phyloP scores from a whole-genome alignment of 2,329 filamentous ascomycete genomes.

The Boeremia lycopersici region DNA sequence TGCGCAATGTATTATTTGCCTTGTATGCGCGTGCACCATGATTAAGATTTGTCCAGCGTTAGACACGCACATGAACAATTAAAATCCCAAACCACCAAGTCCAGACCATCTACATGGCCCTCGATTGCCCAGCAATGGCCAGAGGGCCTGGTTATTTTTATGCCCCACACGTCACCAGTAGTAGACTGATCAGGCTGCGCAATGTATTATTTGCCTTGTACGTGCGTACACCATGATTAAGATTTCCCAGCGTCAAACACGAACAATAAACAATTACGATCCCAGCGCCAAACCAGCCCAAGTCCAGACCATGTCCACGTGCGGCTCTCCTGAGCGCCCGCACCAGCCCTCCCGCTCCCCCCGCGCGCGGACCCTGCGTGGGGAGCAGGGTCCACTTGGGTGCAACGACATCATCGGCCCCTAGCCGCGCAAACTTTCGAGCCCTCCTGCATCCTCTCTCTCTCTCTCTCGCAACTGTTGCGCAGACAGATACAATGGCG shows the following conservation, averaged over 20 bases:
- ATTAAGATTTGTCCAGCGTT: no score
- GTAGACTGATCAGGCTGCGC: conserved; percentile 18
- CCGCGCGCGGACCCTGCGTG: no score
- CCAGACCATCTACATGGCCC: no score
- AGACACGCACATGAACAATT: no score
- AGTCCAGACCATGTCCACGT: no score
- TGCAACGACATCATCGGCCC: conserved; percentile 23
- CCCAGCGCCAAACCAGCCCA: no score
- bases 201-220: conserved; percentile 10
- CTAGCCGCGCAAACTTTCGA: conserved; percentile 8
- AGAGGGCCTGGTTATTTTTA: conserved; percentile 17
- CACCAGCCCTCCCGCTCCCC: conserved; percentile 5
- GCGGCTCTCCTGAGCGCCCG: conserved; percentile 5
- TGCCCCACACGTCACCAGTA: conserved; percentile 29
- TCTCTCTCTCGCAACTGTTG: no score
- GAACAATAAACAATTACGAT: no score
- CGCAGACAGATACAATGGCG: conserved; percentile 39
- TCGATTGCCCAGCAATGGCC: conserved; percentile 25
- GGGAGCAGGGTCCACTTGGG: no score
- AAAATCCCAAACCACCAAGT: no score
- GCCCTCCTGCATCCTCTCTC: background rate
- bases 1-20: conserved; percentile 12
- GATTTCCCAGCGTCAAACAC: no score
- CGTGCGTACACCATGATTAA: background rate
- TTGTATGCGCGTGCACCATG: background rate